phyloP scores from a whole-genome alignment of 305 asterid species.

The Fraxinus platypoda region DNA sequence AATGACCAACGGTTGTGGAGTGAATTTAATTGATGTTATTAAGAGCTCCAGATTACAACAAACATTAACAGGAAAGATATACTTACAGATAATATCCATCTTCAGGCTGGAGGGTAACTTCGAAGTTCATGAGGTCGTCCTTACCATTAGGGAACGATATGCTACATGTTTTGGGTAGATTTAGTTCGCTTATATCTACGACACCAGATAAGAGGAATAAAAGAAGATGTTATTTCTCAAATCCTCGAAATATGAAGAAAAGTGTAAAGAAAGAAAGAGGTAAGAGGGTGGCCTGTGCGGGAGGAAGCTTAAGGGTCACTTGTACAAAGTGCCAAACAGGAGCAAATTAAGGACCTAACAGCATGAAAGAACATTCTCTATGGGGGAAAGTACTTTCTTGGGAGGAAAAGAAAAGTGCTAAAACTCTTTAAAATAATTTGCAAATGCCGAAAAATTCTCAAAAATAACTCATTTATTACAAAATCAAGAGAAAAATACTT shows the following conservation, averaged over 20 bases:
- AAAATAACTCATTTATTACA: not conserved
- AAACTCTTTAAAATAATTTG: not conserved
- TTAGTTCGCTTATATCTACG: conserved; percentile 84
- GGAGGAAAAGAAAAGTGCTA: not conserved
- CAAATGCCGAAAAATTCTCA: not conserved
- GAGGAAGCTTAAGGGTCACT: conserved; percentile 2
- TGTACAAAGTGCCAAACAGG: not conserved
- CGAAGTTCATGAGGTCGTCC: conserved; percentile 55
- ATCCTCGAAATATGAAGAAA: not conserved
- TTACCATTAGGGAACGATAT: conserved; percentile 87
- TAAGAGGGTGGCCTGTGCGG: not conserved
- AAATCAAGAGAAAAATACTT: not conserved
- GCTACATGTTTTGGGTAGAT: conserved; percentile 78
- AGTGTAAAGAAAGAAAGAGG: not conserved
- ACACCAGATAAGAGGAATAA: not conserved
- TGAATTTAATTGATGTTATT: not conserved
- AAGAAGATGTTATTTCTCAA: conserved; percentile 8
- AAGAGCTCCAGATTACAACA: not conserved
- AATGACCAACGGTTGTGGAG: not conserved
- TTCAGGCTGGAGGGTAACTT: conserved; percentile 52
- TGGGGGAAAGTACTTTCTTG: not conserved
- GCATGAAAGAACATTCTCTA: not conserved
- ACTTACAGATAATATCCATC: conserved; percentile 86
- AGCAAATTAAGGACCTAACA: not conserved
- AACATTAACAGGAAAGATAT: not conserved